Base-by-base conservation (phyloP, 73 alveolate species). In the Paramecium sonneborni region DNA sequence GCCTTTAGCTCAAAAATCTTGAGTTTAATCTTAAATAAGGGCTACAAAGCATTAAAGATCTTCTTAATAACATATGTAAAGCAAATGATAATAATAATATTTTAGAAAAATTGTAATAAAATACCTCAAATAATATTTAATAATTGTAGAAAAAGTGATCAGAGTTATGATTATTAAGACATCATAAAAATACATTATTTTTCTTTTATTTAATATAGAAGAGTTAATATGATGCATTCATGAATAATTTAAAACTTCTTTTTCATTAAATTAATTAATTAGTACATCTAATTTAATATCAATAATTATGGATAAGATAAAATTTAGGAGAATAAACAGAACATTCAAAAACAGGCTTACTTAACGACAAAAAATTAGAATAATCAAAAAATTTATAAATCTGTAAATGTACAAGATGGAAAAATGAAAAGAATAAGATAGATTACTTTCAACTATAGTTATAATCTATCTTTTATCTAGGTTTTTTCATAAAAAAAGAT, bases 81-180 rank as follows among this genome's bases (percentile, higher is more conserved):
- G 21, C 3, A 10, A 30, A 62, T 30, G 44, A 62, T 62, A 32
- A 30, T 62, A 12, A 30, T 26, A 12, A 26, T 62, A 62, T 62
- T 24, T 57, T 15, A 62, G 12, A 28, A 62, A 30, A 62, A 62
- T 62, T 62, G 84, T 62, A 62, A 62, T 52, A 52, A 62, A 62
- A 62, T 62, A 62, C 84, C 84, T 62, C 46, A 62, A 62, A 62
- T 62, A 62, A 62, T 62, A 26, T 62, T 62, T 72, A 52, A n/a
- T 3, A 52, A 52, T n/a, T 52, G 3, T 18, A 14, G 15, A 21
- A 46, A 14, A n/a, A n/a, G n/a, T n/a, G n/a, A n/a, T n/a, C n/a
- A n/a, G n/a, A n/a, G n/a, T n/a, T n/a, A n/a, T 8, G 15, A n/a
- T 46, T 14, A 0, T 46, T 46, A 46, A 12, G 15, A 3, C 9